A percentile compares a stretch with the other conserved stretches of the same genome.
Conservation (phyloP, 805 yeast genomes). For the Kuraishia capsulata region DNA sequence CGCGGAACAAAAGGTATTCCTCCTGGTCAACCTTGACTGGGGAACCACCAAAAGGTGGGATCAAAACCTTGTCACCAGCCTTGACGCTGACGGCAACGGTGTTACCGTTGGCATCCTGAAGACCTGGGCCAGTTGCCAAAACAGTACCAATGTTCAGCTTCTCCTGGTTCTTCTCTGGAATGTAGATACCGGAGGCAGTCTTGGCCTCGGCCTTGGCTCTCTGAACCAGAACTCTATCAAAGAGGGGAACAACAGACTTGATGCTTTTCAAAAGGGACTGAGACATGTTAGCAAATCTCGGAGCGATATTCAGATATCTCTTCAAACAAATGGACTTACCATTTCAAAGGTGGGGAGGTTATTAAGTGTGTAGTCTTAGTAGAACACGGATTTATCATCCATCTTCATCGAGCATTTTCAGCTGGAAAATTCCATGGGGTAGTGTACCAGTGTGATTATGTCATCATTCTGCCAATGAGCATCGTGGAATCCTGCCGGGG, state of each 20-base stretch:
- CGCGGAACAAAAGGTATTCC: conserved; percentile 59
- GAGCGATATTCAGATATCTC: too few relatives aligned
- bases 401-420: not conserved
- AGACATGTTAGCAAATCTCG: not conserved
- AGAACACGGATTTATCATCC: too few relatives aligned
- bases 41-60: conserved; percentile 92
- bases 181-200: conserved; percentile 87
- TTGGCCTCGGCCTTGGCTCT: conserved; percentile 84
- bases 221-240: conserved; percentile 95
- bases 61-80: conserved; percentile 89
- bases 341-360: not conserved
- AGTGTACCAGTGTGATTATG: too few relatives aligned
- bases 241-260: conserved; percentile 81
- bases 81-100: conserved; percentile 64
- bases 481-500: too few relatives aligned
- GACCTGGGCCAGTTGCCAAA: conserved; percentile 93
- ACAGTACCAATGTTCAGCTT: conserved; percentile 90
- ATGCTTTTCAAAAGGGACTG: conserved; percentile 61
- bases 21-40: conserved; percentile 83
- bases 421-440: not conserved
- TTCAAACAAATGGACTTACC: not conserved
- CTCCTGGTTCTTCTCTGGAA: conserved; percentile 94
- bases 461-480: too few relatives aligned
- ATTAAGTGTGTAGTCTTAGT: too few relatives aligned
- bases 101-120: conserved; percentile 66